These are phyloP conservation scores for Cystofilobasidium ferigula DNA, from an alignment of 768 basidiomycete species.

Conservation along the genomic window DNA sequence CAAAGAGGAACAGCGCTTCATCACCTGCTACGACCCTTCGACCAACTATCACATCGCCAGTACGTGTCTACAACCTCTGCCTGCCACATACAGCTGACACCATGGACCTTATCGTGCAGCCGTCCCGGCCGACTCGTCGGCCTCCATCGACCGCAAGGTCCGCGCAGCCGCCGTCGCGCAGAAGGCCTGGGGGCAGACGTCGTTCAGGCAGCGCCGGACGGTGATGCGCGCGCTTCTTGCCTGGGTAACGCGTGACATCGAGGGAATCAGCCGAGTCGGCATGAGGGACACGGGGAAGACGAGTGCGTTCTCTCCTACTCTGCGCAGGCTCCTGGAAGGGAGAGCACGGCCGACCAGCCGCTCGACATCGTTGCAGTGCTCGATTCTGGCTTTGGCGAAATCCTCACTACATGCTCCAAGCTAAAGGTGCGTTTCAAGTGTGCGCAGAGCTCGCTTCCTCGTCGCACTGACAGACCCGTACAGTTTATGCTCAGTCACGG, in stretches of 20 bases:
- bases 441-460: not conserved
- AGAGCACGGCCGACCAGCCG: not conserved
- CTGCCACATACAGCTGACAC: not conserved
- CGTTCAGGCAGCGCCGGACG: conserved; percentile 65
- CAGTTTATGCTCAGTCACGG: conserved; percentile 61
- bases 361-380: conserved; percentile 50
- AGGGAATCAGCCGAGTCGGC: conserved; percentile 70
- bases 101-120: conserved; percentile 42
- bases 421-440: conserved; percentile 25
- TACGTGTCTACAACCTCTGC: not conserved
- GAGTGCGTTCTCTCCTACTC: conserved; percentile 28
- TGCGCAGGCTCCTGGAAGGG: not conserved
- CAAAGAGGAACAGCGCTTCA: conserved; percentile 44
- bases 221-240: conserved; percentile 77
- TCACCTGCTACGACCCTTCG: conserved; percentile 86
- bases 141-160: conserved; percentile 67
- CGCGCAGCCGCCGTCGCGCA: conserved; percentile 55
- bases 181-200: conserved; percentile 58
- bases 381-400: conserved; percentile 88
- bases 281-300: conserved; percentile 95
- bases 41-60: conserved; percentile 44
- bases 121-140: conserved; percentile 58
- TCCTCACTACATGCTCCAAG: conserved; percentile 87
- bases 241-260: conserved; percentile 80
- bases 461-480: too few species aligned